A percentile compares a stretch with the other conserved stretches of the same genome.
phyloP scores from a whole-genome alignment of 495 filamentous ascomycete species.

The Hypoxylon fragiforme region DNA sequence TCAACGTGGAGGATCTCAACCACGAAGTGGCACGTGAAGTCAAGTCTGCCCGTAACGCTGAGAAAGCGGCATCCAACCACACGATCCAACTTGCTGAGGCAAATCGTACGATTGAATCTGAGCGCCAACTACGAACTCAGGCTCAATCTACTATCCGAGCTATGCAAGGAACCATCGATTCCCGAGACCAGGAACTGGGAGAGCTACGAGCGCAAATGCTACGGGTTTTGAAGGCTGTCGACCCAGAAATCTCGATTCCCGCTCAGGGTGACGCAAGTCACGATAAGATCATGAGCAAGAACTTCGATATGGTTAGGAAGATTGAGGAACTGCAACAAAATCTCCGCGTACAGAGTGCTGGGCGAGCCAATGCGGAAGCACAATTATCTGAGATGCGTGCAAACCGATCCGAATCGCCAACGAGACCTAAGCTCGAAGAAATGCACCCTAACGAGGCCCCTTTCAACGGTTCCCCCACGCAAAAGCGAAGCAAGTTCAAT shows the following conservation, averaged over 20 bases:
- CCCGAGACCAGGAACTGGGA: constrained; percentile 73
- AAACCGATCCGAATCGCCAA: constrained; percentile 72
- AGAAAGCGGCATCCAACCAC: constrained; percentile 82
- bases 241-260: constrained; percentile 64
- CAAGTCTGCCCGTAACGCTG: constrained; percentile 86
- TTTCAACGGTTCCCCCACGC: constrained; percentile 74
- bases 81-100: constrained; percentile 85
- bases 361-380: constrained; percentile 77
- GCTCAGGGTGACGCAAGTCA: constrained; percentile 50
- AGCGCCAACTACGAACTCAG: constrained; percentile 81
- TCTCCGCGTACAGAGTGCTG: constrained; percentile 82
- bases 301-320: constrained; percentile 83
- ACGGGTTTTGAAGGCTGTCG: constrained; percentile 80
- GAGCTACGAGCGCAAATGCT: constrained; percentile 80
- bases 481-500: constrained; percentile 74
- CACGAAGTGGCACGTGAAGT: constrained; percentile 91
- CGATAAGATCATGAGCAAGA: constrained; percentile 56
- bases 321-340: constrained; percentile 88
- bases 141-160: constrained; percentile 84
- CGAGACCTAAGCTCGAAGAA: constrained; percentile 73
- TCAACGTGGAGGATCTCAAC: constrained; percentile 89
- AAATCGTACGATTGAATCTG: constrained; percentile 87
- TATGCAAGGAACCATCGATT: constrained; percentile 75
- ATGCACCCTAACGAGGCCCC: constrained; percentile 82
- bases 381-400: constrained; percentile 82